Conservation (phyloP, 1,284 basidiomycete species). For the Ceratobasidium sp. region DNA sequence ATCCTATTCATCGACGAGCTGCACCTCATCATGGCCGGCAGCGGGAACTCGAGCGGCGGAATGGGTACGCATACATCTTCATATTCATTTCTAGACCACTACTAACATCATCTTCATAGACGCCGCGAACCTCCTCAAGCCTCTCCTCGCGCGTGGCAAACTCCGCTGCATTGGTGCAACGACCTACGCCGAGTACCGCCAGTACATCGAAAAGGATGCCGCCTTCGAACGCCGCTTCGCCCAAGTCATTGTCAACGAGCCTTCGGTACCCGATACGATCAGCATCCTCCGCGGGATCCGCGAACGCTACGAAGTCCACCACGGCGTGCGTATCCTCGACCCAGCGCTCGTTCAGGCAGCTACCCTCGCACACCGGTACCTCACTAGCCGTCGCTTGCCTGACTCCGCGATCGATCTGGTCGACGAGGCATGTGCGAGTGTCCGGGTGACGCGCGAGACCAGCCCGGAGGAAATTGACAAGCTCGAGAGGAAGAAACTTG, state of each 20-base stretch:
- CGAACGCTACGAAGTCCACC: slow-evolving; percentile 80
- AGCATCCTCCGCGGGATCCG: slow-evolving; percentile 92
- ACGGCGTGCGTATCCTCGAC: slow-evolving; percentile 92
- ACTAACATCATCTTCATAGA: slow-evolving; percentile 50
- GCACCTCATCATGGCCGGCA: slow-evolving; percentile 91
- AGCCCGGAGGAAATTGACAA: slow-evolving; percentile 95
- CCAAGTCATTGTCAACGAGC: slow-evolving; percentile 94
- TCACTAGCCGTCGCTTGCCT: slow-evolving; percentile 87
- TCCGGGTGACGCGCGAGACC: slow-evolving; percentile 94
- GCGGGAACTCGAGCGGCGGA: slow-evolving; percentile 78
- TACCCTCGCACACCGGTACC: slow-evolving; percentile 93
- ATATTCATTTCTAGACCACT: not conserved
- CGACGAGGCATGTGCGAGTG: slow-evolving; percentile 93
- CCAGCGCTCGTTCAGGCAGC: slow-evolving; percentile 92
- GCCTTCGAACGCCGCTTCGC: slow-evolving; percentile 96
- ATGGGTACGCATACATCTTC: slow-evolving; percentile 64
- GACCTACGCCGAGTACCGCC: slow-evolving; percentile 92
- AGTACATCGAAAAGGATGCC: slow-evolving; percentile 96
- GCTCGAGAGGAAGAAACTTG: slow-evolving; percentile 91
- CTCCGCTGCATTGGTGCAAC: slow-evolving; percentile 91
- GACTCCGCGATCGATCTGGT: slow-evolving; percentile 94
- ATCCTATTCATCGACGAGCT: slow-evolving; percentile 97
- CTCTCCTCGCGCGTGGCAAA: slow-evolving; percentile 91
- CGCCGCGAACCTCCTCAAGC: slow-evolving; percentile 89
- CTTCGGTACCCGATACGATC: slow-evolving; percentile 90